These are phyloP conservation scores for Vanderwaltozyma verrucispora DNA, from an alignment of 805 yeast species.

Conservation along the genomic window DNA sequence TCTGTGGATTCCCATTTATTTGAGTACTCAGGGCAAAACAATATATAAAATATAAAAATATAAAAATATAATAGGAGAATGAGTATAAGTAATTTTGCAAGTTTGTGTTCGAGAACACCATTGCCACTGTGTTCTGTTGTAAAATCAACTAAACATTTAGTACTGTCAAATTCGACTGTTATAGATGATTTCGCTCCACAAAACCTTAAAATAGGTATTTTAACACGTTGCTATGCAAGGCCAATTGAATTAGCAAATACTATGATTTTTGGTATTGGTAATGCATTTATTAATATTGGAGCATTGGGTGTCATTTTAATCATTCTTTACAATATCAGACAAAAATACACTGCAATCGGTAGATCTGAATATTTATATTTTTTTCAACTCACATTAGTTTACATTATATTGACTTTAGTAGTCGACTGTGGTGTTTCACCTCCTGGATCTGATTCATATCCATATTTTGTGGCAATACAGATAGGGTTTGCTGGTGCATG, in stretches of 20 bases:
- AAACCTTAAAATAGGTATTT: conserved; percentile 44
- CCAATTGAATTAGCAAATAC: conserved; percentile 86
- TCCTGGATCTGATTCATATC: conserved; percentile 64
- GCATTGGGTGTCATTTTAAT: conserved; percentile 54
- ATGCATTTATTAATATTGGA: conserved; percentile 75
- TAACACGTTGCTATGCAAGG: conserved; percentile 76
- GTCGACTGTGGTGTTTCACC: conserved; percentile 93
- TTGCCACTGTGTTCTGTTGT: conserved; percentile 75
- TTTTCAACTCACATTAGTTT: conserved; percentile 47
- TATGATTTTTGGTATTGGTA: conserved; percentile 79
- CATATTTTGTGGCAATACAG: conserved; percentile 78
- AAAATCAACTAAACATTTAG: conserved; percentile 35
- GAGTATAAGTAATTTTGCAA: conserved; percentile 24
- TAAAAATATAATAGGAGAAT: conserved; percentile 8
- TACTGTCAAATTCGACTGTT: conserved; percentile 16
- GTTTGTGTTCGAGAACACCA: conserved; percentile 56
- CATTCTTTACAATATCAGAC: conserved; percentile 65
- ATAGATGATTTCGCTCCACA: conserved; percentile 15
- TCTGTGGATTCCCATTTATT: too few relatives aligned
- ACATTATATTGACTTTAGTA: conserved; percentile 55
- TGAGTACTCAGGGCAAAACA: too few relatives aligned
- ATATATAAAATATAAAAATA: too few relatives aligned
- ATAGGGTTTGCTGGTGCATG: conserved; percentile 62
- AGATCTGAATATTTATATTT: conserved; percentile 74
- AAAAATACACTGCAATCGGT: conserved; percentile 92